Conservation (phyloP, 805 yeast species). For the Pichia kluyveri region DNA sequence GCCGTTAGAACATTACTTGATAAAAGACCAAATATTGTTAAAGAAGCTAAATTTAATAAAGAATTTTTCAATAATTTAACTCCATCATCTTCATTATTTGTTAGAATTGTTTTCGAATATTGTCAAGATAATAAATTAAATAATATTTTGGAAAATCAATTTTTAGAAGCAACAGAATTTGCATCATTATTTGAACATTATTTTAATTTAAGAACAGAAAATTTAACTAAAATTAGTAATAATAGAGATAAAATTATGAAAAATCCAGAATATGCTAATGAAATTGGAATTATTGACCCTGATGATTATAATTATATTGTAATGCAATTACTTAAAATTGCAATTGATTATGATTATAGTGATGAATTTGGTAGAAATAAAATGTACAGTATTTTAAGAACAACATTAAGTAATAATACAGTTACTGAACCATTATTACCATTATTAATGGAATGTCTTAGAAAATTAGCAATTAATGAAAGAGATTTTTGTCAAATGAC, state of each 20-base stretch:
- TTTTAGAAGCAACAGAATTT: conserved; percentile 72
- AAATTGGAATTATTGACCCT: conserved; percentile 33
- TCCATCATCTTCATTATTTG: conserved; percentile 65
- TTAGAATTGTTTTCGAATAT: conserved; percentile 56
- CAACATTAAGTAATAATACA: conserved; percentile 48
- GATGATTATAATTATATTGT: conserved; percentile 64
- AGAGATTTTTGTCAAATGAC: conserved; percentile 78
- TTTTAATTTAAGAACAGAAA: conserved; percentile 37
- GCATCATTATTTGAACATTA: conserved; percentile 52
- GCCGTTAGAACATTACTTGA: conserved; percentile 60
- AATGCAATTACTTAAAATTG: conserved; percentile 60
- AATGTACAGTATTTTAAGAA: conserved; percentile 51
- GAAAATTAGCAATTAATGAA: conserved; percentile 66
- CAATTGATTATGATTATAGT: conserved; percentile 69
- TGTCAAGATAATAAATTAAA: conserved; percentile 46
- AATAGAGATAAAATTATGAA: conserved; percentile 14
- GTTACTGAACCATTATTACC: conserved; percentile 46
- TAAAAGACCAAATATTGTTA: conserved; percentile 51
- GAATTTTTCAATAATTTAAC: conserved; percentile 63
- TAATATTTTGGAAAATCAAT: conserved; percentile 54
- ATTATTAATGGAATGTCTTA: conserved; percentile 54
- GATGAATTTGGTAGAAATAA: conserved; percentile 87
- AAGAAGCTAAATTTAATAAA: conserved; percentile 50
- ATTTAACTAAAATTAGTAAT: conserved; percentile 18
- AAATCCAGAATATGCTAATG: conserved; percentile 9